phyloP scores from a whole-genome alignment of 345 rosid genomes.

The Cardamine resedifolia region DNA sequence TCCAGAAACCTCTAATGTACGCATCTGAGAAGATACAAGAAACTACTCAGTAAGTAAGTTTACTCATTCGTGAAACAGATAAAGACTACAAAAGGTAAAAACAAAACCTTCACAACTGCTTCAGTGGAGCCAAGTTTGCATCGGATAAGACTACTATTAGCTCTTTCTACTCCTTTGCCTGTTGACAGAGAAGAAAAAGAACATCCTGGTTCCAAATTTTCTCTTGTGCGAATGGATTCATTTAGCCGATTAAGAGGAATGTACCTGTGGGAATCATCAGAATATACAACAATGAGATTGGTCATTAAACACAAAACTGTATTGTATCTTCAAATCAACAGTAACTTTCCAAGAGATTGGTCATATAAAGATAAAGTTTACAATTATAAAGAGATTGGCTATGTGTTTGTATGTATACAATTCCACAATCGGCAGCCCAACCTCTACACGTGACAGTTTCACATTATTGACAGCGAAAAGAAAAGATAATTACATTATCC shows the following conservation, averaged over 20 bases:
- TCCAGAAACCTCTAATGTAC: constrained; percentile 56
- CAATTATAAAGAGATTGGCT: background rate
- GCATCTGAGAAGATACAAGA: constrained; percentile 51
- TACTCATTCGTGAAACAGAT: background rate
- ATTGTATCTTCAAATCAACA: background rate
- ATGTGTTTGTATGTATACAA: constrained; percentile 8
- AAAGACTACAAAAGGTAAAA: constrained; percentile 16
- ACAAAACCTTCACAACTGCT: constrained; percentile 74
- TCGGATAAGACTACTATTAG: constrained; percentile 55
- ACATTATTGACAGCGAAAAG: background rate
- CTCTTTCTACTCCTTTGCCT: constrained; percentile 58
- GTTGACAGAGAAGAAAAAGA: constrained; percentile 60
- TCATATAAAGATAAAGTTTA: background rate
- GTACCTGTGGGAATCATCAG: constrained; percentile 61
- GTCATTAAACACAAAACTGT: constrained; percentile 11
- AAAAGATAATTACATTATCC: background rate
- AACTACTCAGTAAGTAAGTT: constrained; percentile 14
- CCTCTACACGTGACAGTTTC: background rate
- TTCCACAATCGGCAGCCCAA: background rate
- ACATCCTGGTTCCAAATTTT: constrained; percentile 39
- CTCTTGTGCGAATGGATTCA: constrained; percentile 42
- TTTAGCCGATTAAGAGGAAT: constrained; percentile 65
- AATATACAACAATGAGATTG: constrained; percentile 12
- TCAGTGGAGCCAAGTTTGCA: constrained; percentile 70
- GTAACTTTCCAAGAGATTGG: background rate